Percentiles rank a stretch among this genome's conserved stretches.
Conservation (phyloP, 75 land plant species). For the Cryptomeria japonica region DNA sequence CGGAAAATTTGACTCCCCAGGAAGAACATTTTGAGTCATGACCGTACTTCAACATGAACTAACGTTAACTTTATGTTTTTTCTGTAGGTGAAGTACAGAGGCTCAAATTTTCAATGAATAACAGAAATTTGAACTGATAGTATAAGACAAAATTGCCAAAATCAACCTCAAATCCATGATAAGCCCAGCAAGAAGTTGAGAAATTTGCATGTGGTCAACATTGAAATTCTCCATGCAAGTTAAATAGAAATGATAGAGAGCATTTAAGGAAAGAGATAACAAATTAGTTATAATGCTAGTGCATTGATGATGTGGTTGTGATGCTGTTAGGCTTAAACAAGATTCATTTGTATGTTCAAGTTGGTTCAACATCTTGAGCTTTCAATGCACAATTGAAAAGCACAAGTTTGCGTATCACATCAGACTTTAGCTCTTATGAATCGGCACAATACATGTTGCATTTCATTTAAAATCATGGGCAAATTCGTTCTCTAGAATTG, state of each 20-base stretch:
- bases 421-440: background rate
- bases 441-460: background rate
- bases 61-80: background rate
- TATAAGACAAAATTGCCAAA: background rate
- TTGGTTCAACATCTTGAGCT: background rate
- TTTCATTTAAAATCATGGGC: background rate
- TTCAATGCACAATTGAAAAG: background rate
- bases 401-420: background rate
- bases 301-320: too few species aligned
- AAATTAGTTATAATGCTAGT: background rate
- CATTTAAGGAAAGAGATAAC: background rate
- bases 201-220: background rate
- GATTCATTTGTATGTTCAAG: background rate
- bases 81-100: background rate
- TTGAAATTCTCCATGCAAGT: background rate
- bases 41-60: background rate
- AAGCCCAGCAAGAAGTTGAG: background rate
- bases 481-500: background rate
- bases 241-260: background rate
- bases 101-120: background rate
- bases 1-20: background rate
- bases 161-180: background rate
- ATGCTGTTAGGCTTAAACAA: background rate
- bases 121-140: background rate
- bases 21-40: background rate